Evolutionary conservation across 345 rosid species (phyloP).

Genomic region (Balakata baccata): DNA sequence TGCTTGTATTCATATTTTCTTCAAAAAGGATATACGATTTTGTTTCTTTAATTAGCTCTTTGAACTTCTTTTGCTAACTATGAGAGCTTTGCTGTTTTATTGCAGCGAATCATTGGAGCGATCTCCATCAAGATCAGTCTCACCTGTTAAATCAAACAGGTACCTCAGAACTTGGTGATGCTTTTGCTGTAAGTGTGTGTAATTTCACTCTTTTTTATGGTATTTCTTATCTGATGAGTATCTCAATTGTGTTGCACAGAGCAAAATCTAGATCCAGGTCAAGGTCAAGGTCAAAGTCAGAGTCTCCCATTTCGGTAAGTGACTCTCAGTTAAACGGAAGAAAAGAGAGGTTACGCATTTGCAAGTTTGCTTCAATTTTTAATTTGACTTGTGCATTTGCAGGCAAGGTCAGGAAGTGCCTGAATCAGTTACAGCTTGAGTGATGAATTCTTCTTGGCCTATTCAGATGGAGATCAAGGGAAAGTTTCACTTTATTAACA

Average conservation of each 20-base stretch:
- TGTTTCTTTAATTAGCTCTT: background rate
- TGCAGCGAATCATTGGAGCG: constrained; percentile 58
- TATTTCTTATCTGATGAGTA: background rate
- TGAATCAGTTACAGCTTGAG: background rate
- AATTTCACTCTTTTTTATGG: background rate
- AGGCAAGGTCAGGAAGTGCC: constrained; percentile 5
- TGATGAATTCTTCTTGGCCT: background rate
- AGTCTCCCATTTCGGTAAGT: constrained; percentile 46
- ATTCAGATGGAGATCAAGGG: background rate
- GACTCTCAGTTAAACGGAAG: background rate
- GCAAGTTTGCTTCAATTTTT: background rate
- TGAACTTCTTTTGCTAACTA: background rate
- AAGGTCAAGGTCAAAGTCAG: constrained; percentile 29
- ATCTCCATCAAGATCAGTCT: constrained; percentile 51
- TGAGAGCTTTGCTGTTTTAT: background rate
- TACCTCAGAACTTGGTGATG: constrained; percentile 7
- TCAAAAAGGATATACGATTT: background rate
- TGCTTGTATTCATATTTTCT: background rate
- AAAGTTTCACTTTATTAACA: background rate
- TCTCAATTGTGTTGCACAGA: constrained; percentile 16
- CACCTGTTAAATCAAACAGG: constrained; percentile 63
- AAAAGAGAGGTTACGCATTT: background rate
- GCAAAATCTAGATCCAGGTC: constrained; percentile 23
- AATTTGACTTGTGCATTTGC: background rate
- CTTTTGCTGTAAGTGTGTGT: background rate